Base-by-base conservation (phyloP, 1,139 yeast genomes). In the Hyphopichia wangnamkhiaoensis region DNA sequence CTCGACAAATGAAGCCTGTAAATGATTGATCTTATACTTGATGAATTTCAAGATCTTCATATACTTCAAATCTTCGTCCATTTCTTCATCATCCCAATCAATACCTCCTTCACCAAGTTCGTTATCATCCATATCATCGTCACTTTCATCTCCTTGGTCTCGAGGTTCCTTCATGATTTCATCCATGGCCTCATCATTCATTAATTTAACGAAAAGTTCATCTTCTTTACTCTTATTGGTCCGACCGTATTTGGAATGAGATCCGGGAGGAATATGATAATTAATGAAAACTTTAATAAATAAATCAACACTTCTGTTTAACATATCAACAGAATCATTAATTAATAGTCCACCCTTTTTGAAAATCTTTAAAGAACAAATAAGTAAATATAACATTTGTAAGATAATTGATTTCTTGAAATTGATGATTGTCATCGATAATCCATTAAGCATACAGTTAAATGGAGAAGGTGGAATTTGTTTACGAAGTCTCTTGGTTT, bases 51-150 rank as follows among this genome's bases (percentile, higher is more conserved):
- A 56, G 12, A 71, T 65, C 39, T 70, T 71, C 46, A 72, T 55
- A 41, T 68, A 71, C 47, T 73, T 73, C 54, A 71, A 62, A 48
- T 72, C 77, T 48, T 73, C 79, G 48, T 71, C 76, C 71, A 72
- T 61, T 25, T 70, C 69, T 46, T 72, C 77, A 47, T 72, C 76
- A 43, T 73, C 79, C 78, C 78, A 72, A 49, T 72, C 78, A 13
- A 71, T 70, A 16, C 58, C 68, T 19, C 37, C 40, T 12, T 49
- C 50, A 24, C 57, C 55, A 21, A 50, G 49, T 12, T 45, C 48
- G 13, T 44, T 40, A 7, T 45, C 49, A 30, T 50, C 54, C 7
- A 48, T 53, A 31, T 50, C 54, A 8, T 48, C 54, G 17, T 64
- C 67, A 3, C 66, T 70, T n/a, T 61, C 67, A 16, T 59, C 62